Conservation (phyloP, 805 yeast genomes). For the Candida verbasci region DNA sequence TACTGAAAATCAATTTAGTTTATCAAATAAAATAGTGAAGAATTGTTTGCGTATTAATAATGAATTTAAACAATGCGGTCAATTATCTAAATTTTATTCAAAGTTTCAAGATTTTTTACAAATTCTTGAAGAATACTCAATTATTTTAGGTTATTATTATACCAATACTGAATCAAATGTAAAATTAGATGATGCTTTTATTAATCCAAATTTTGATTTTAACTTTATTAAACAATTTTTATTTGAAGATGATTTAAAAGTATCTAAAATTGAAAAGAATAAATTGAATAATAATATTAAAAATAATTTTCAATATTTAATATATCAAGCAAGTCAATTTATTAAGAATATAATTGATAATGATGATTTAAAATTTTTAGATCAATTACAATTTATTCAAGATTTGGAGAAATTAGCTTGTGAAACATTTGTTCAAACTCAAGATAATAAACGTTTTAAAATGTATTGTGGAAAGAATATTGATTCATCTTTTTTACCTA, state of each 20-base stretch:
- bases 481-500: conserved; percentile 35
- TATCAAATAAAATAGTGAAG: conserved; percentile 48
- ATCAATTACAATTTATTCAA: conserved; percentile 20
- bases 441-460: conserved; percentile 18
- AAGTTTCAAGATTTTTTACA: conserved; percentile 39
- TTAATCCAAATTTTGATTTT: conserved; percentile 16
- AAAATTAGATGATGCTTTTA: conserved; percentile 14
- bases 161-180: conserved; percentile 20
- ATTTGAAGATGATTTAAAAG: conserved; percentile 22
- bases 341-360: conserved; percentile 1
- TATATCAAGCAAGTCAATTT: conserved; percentile 22
- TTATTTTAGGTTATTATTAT: conserved; percentile 24
- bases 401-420: conserved; percentile 37
- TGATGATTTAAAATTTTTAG: conserved; percentile 5
- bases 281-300: conserved; percentile 28
- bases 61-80: conserved; percentile 60
- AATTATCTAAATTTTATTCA: conserved; percentile 48
- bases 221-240: conserved; percentile 19
- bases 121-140: conserved; percentile 42
- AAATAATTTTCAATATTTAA: conserved; percentile 40
- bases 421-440: conserved; percentile 31
- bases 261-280: conserved; percentile 23
- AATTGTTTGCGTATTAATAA: conserved; percentile 76
- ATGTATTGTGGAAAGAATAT: conserved; percentile 19
- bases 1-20: conserved; percentile 49